phyloP scores from a whole-genome alignment of 345 rosid species.

The Triadica sebifera region DNA sequence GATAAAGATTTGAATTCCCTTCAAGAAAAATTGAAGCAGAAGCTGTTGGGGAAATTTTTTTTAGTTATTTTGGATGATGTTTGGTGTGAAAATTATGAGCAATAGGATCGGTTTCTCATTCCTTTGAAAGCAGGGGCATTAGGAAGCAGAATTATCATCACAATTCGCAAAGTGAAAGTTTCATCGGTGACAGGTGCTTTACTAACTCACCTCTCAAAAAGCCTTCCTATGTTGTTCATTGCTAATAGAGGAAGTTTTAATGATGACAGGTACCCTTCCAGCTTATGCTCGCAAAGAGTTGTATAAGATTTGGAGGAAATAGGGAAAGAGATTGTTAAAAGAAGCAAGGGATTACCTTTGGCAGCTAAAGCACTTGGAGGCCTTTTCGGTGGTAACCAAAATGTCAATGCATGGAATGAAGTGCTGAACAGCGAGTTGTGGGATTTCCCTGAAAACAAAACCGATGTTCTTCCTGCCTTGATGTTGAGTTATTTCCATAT shows the following conservation, averaged over 20 bases:
- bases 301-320: neutral
- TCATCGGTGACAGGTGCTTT: neutral
- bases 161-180: neutral
- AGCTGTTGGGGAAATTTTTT: neutral
- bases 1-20: neutral
- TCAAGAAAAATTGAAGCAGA: neutral
- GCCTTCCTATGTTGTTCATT: neutral
- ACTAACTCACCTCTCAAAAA: neutral
- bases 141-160: neutral
- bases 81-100: neutral
- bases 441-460: slow-evolving; percentile 23
- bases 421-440: no score
- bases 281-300: neutral
- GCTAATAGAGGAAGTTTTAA: neutral
- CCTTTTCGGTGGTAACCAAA: no score
- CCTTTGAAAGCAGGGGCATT: neutral
- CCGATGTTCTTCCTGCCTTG: slow-evolving; percentile 6
- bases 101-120: no score
- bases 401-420: no score
- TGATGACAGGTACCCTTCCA: neutral
- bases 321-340: neutral
- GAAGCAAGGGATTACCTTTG: neutral
- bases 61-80: neutral
- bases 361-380: neutral
- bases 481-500: slow-evolving; percentile 26